Base-by-base conservation (phyloP, 1,284 basidiomycete species). In the Lignosus rhinocerotis region DNA sequence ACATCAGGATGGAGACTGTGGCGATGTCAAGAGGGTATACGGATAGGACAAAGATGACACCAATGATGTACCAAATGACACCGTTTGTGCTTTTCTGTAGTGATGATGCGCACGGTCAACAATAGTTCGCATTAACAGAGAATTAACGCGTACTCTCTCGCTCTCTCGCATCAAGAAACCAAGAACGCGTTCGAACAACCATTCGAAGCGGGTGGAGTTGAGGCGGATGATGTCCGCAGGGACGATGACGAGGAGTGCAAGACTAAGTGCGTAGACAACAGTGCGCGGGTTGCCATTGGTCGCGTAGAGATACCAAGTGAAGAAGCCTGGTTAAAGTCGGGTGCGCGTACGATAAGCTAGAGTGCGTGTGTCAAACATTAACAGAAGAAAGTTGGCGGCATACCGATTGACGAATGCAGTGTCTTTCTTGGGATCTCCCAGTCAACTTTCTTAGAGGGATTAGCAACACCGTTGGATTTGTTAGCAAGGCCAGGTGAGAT, bases 131-230 rank as follows among this genome's bases (percentile, higher is more conserved):
- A 6, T 12, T 12, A 34, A 12, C 16, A 17, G 50, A 30, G 51
- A 45, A 36, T 32, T 1, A 6, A 30, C 34, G 69, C 80, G 47
- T 55, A 89, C 88, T 78, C 90, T 92, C 78, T 98, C 96, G 64
- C 87, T 88, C 65, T 96, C 93, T 16, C 95, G 85, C 96, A 99
- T 98, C 55, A 99, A 82, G 70, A 93, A 89, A 19, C 96, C 96
- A 1, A 96, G 75, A 33, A 78, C 75, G 14, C 77, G 75, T 72
- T 98, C 96, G 72, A 95, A 98, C 7, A 87, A 65, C 44, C 75
- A 76, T 64, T 88, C 94, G 67, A 98, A 92, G 0, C 76, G 68
- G 1, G 84, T 80, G 47, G 77, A 86, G 53, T 83, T 81, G 50
- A 98, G 82, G 19, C 96, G 86, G 39, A 97, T 75, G 47, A 93